Evolutionary conservation across 129 eudicot genomes (phyloP), one percentile per base, ranked within the genome.

Genomic region (Silybum marianum): DNA sequence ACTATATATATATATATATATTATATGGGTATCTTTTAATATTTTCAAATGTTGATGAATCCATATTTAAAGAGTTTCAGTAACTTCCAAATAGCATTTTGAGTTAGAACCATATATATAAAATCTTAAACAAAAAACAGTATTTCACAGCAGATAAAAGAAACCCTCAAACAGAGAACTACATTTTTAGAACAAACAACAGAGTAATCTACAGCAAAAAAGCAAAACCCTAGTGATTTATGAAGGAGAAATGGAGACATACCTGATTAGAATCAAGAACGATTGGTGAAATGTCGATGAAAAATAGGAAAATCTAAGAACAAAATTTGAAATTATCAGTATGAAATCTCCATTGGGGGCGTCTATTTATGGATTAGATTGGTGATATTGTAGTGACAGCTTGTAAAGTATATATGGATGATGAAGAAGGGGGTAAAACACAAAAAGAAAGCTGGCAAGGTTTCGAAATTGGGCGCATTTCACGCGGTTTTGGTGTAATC

Each of bases 401-500:
- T 76, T 60, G 73, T 62, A 21, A 9, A 39, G 74, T 71, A 71
- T 38, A n/a, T 83, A 63, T 71, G 78, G 82, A 48, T 42, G 25
- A 25, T 58, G 78, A 69, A 46, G 36, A 51, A 10, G 14, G 1
- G 75, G 42, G 67, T 21, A 69, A 80, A 60, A 1, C 72, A 78
- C 44, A 22, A 71, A 71, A 78, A 26, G 14, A 58, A 80, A 71
- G 79, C 71, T 81, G 85, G 69, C 88, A 88, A 58, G 62, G 76
- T 77, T 65, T 77, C 74, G 40, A 32, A 67, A 75, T 58, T 48
- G 58, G 89, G 87, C 90, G 90, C 69, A 79, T 58, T 85, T 85
- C 85, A 91, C 95, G 92, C 92, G 95, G 85, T 88, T 82, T 82
- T 67, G 62, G 3, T 68, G 84, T 79, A 51, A 79, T 74, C 73